Base-by-base conservation (phyloP, 352 stramenopile genomes). In the Globisporangium sylvaticum region DNA sequence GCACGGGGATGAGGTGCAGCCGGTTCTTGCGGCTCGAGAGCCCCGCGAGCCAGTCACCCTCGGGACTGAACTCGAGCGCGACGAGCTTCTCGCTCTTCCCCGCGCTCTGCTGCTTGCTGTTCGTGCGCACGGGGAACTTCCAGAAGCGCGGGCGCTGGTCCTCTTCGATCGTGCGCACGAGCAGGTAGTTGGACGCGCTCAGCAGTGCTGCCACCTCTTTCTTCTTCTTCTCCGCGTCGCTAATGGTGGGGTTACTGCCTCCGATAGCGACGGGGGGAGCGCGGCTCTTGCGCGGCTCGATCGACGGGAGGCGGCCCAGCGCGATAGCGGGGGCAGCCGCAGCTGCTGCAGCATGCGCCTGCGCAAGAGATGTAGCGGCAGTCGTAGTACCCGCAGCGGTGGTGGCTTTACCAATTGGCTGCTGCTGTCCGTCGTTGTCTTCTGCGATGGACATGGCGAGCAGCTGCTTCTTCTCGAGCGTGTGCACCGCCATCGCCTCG, bases 21-120 rank as follows among this genome's bases (percentile, higher is more conserved):
- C 86, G 82, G 70, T 91, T 92, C 76, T 91, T 92, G 42, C 83
- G 78, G 24, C 72, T 81, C 7, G 83, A 94, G 24, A 94, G 69
- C 9, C 79, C 85, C 18, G 83, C 88, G 57, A 96, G 78, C 88
- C 88, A 96, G 73, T 94, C 86, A n/a, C 86, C 88, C 63, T 96
- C 88, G 29, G 88, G 88, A 37, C 77, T 84, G 71, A 96, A 96
- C 48, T 88, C 79, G 22, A 96, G 76, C 57, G 83, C 79, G 15
- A 78, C 77, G 50, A 96, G 66, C 53, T 80, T 69, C 71, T 94
- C 86, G 15, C 75, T 66, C 48, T 71, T 72, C 27, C 79, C 77
- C 12, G 66, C 61, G 64, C 74, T 65, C 68, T 88, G 76, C 58
- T 92, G 80, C 65, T 92, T 94, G 65, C 70, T 70, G 27, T 76